Percentiles rank a stretch among this genome's conserved stretches.
phyloP scores from a whole-genome alignment of 2,329 filamentous ascomycete genomes.

The Knufia petricola region DNA sequence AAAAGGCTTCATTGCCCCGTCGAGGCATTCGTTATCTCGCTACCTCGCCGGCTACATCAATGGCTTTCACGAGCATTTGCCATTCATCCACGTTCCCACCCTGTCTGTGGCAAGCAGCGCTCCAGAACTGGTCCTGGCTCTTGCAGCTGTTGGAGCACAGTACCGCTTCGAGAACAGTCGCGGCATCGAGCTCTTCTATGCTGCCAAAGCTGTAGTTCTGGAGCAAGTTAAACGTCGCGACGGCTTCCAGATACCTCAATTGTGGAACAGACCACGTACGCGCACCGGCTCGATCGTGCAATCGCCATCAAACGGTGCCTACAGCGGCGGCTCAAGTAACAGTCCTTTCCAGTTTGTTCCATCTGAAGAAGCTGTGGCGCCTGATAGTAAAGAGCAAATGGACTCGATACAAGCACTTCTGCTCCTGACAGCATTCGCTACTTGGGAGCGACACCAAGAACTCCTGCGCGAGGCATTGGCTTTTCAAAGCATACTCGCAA shows the following conservation, averaged over 20 bases:
- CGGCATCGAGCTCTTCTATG: slow-evolving; percentile 49
- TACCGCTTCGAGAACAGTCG: slow-evolving; percentile 41
- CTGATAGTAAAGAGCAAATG: slow-evolving; percentile 40
- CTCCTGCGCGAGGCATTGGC: slow-evolving; percentile 48
- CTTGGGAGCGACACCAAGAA: slow-evolving; percentile 50
- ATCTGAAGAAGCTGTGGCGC: slow-evolving; percentile 14
- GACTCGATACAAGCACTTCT: slow-evolving; percentile 43
- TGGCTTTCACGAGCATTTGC: slow-evolving; percentile 42
- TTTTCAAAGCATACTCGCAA: slow-evolving; percentile 47
- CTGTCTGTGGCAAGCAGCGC: slow-evolving; percentile 36
- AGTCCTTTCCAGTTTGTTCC: slow-evolving; percentile 34
- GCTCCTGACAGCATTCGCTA: slow-evolving; percentile 49
- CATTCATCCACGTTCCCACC: slow-evolving; percentile 43
- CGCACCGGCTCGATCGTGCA: slow-evolving; percentile 30
- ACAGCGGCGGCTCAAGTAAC: slow-evolving; percentile 31
- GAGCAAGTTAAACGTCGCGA: slow-evolving; percentile 44
- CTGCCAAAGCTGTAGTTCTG: slow-evolving; percentile 45
- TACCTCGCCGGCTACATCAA: slow-evolving; percentile 45
- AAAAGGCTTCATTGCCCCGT: slow-evolving; percentile 39
- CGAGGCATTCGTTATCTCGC: slow-evolving; percentile 38
- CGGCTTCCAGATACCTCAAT: slow-evolving; percentile 33
- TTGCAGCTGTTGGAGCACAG: slow-evolving; percentile 42
- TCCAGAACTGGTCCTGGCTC: slow-evolving; percentile 41
- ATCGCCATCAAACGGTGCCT: slow-evolving; percentile 32
- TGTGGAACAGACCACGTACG: slow-evolving; percentile 35